Evolutionary conservation across 305 asterid genomes (phyloP).

Genomic region (Coffea humblotiana): DNA sequence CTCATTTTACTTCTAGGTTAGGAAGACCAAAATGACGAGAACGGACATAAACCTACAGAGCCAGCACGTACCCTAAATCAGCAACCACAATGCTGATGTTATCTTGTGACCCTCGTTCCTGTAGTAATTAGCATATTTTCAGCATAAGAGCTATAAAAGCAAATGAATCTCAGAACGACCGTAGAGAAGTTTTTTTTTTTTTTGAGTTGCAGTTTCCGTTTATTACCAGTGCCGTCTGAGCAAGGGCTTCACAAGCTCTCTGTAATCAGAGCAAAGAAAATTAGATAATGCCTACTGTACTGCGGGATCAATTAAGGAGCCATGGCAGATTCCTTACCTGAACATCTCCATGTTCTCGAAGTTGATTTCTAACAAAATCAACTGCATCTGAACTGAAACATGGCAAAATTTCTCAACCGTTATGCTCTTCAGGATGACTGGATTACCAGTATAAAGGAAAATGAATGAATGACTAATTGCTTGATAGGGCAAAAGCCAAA

Average conservation of each 20-base stretch:
- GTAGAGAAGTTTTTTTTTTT: background rate
- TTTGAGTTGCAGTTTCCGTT: background rate
- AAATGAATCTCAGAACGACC: background rate
- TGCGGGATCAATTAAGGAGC: slow-evolving; percentile 5
- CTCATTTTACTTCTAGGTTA: background rate
- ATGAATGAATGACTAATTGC: background rate
- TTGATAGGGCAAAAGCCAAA: background rate
- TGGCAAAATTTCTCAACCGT: slow-evolving; percentile 9
- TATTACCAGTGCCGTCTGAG: slow-evolving; percentile 78
- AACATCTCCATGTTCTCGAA: slow-evolving; percentile 68
- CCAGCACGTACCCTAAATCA: slow-evolving; percentile 56
- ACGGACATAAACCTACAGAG: slow-evolving; percentile 11
- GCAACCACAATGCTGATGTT: slow-evolving; percentile 55
- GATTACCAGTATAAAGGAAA: background rate
- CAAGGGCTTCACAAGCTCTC: slow-evolving; percentile 92
- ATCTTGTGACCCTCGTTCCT: slow-evolving; percentile 49
- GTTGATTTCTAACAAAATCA: slow-evolving; percentile 70
- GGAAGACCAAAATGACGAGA: slow-evolving; percentile 1
- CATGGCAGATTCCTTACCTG: slow-evolving; percentile 37
- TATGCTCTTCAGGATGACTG: background rate
- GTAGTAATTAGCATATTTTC: slow-evolving; percentile 16
- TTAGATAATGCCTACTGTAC: slow-evolving; percentile 12
- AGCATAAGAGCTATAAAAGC: slow-evolving; percentile 7
- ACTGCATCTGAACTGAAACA: slow-evolving; percentile 62
- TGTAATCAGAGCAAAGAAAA: slow-evolving; percentile 30